Evolutionary conservation across 106 monocot genomes (phyloP), one percentile per base, ranked within the genome.

Genomic region (Hemerocallis citrina): DNA sequence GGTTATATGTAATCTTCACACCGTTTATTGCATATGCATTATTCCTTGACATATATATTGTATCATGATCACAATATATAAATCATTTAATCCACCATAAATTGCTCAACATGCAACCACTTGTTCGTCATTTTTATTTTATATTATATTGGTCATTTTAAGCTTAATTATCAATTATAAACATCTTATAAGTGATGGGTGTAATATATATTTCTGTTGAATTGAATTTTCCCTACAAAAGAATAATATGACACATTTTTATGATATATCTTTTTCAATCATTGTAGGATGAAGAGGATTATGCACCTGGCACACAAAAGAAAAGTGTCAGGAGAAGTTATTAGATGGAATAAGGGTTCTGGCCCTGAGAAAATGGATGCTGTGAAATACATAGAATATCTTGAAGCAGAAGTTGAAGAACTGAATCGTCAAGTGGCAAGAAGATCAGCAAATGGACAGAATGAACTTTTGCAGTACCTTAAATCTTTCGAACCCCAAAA

Each of bases 401-500:
- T 96, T 74, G 96, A 96, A 77, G 68, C 74, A 49, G 96, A 96
- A 73, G 76, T 91, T 44, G 90, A 96, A 48, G 96, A 96, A 55
- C 61, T 96, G 56, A 87, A 79, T 57, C 64, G 55, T 20, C 96
- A 91, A 71, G 74, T 96, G 6, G 69, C 76, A 36, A 79, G 84
- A 57, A 76, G 54, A 49, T 77, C 87, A 28, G 30, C 71, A 62
- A 81, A 78, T 68, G 91, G 91, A 16, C 71, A 84, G 25, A 96
- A 96, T 73, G 86, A 84, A 52, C 86, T 96, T 49, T 52, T 96
- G 79, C 91, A 96, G n/a, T 96, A 81, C 64, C 72, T 96, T 32
- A 90, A 96, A 70, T 72, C 91, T 23, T 79, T 96, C 46, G 87
- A 96, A 70, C 96, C 96, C 40, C 91, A 87, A 57, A 96, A 96